Conservation (phyloP, 139 green algal species). For the Volvox africanus region DNA sequence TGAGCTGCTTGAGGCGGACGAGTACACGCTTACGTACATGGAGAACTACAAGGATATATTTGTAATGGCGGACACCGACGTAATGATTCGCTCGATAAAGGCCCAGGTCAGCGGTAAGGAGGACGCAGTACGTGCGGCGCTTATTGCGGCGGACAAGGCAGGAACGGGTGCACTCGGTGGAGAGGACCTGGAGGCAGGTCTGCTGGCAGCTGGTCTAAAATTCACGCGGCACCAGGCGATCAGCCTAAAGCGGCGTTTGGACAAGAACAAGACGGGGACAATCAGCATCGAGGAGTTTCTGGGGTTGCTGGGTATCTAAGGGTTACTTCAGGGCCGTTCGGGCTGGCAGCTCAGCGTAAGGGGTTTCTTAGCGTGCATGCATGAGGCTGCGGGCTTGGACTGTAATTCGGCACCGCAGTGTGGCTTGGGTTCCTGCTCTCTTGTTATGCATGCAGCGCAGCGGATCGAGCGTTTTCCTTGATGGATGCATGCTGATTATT, state of each 20-base stretch:
- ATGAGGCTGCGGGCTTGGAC: too few species aligned
- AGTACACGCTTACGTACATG: constrained; percentile 92
- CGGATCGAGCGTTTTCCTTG: neutral
- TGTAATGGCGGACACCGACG: constrained; percentile 74
- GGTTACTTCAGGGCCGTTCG: neutral
- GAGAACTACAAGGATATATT: constrained; percentile 89
- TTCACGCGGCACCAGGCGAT: constrained; percentile 82
- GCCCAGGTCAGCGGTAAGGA: constrained; percentile 66
- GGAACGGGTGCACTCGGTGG: constrained; percentile 59
- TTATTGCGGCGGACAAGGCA: constrained; percentile 72
- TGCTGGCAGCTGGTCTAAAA: constrained; percentile 65
- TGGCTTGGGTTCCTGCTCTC: neutral
- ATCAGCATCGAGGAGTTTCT: constrained; percentile 73
- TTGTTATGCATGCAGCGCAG: neutral
- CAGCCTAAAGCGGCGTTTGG: constrained; percentile 66
- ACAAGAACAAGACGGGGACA: constrained; percentile 65
- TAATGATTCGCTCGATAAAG: constrained; percentile 54
- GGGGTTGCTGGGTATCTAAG: constrained; percentile 33
- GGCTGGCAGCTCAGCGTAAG: neutral
- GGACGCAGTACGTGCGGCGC: constrained; percentile 65
- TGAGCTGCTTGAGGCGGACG: constrained; percentile 86
- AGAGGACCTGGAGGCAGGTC: constrained; percentile 64
- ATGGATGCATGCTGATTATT: too few species aligned
- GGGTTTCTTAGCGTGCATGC: neutral
- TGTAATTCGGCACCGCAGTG: too few species aligned